Base-by-base conservation (phyloP, 2,329 filamentous ascomycete genomes). In the Fusarium sp. region DNA sequence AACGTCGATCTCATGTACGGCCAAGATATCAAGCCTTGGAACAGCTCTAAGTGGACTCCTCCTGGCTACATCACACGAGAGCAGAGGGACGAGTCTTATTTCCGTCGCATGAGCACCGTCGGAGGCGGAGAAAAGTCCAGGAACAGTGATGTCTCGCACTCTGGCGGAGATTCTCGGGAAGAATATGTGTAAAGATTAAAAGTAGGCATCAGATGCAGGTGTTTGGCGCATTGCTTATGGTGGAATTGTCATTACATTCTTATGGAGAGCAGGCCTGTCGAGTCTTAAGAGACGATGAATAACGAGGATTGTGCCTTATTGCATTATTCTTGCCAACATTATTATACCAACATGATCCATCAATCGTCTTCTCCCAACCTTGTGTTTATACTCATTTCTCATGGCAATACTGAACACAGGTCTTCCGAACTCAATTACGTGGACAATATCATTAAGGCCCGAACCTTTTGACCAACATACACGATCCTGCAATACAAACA, bases 1-100 rank as follows among this genome's bases (percentile, higher is more conserved):
- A 90, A 93, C 75, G 90, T 94, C 67, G 92, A 94, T 81, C 88
- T 89, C 62, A 92, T 93, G 90, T 94, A 94, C 80, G 87, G 91
- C 57, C 83, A 91, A 22, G 82, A 75, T 48, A 86, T 93, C n/a
- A 89, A 88, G 81, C 87, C 92, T 4, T 91, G 90, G 88, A 88
- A 86, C 79, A 91, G 89, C 76, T 81, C 83, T 69, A 84, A 86
- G 71, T 93, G 88, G 88, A 81, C 83, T 39, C 85, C 85, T 16
- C 83, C 82, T 1, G 85, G 85, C n/a, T 86, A 85, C 70, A 76
- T 82, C 69, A 86, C 82, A 60, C 82, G 82, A 64, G 82, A 79
- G 79, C 69, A 83, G 66, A 78, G 82, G 62, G 82, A 84, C 58
- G 80, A 81, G 20, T 37, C 68, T 8, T 66, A 78, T 43, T 78